Evolutionary conservation across 2,329 filamentous ascomycete species (phyloP), one percentile per base, ranked within the genome.

Genomic region (Raffaelea ambrosiae): DNA sequence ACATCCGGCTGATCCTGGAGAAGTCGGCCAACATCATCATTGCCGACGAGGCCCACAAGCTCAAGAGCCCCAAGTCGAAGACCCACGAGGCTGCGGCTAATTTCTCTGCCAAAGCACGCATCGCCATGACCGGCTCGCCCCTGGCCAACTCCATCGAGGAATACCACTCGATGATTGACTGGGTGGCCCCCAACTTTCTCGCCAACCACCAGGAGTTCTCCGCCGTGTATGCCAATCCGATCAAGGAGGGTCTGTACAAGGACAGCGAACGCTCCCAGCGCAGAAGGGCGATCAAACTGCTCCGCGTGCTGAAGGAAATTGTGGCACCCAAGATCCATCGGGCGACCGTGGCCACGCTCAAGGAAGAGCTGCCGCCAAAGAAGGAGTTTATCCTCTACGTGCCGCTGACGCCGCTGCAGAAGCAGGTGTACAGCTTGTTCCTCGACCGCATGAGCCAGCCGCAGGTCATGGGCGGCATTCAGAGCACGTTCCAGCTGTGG

Each of bases 111-210:
- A 77, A 69, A 47, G 83, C 75, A 51, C 81, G 89, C 11, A 86
- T 96, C 54, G 90, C 88, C 5, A 70, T 96, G 52, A 95, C 89
- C 1, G 90, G 89, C 1, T 91, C 89, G 0, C 90, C 90, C 1
- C 69, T 96, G 45, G 82, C 86, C 4, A 96, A 95, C 59, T 86
- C 88, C 45, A 79, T 95, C 0, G 69, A 76, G 23, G 90, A 96
- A 57, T 95, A 95, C 59, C 88, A 83, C 59, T 69, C 81, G n/a
- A 87, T 95, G 79, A 84, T 95, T 49, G 77, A 90, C 53, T 95
- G 88, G 88, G 81, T 93, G 44, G 83, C 87, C 2, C 86, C 86
- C 0, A 79, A 79, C 21, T 95, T 87, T 60, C 71, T 95, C 3
- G 88, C 88, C 1, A 72, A 77, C 3, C 64, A 73, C 10, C 57